Percentiles rank a stretch among this genome's conserved stretches.
phyloP scores from a whole-genome alignment of 2,329 filamentous ascomycete genomes.

The Zarea fungicola region DNA sequence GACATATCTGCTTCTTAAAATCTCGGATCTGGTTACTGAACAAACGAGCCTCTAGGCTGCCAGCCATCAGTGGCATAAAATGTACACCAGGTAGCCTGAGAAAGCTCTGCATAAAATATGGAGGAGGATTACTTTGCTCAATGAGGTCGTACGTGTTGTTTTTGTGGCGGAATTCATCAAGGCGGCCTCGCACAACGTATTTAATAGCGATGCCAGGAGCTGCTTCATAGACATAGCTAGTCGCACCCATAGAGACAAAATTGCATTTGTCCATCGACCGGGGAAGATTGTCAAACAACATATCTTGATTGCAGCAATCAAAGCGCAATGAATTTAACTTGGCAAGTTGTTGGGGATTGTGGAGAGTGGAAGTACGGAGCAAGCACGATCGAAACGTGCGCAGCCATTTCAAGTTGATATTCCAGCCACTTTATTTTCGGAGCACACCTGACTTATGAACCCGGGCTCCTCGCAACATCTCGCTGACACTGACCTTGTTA shows the following conservation, averaged over 20 bases:
- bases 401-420: no score
- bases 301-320: no score
- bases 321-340: no score
- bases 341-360: no score
- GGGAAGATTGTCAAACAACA: no score
- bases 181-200: not conserved
- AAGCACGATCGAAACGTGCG: no score
- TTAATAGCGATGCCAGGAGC: constrained; percentile 3
- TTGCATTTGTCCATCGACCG: not conserved
- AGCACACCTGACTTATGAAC: no score
- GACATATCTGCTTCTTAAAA: not conserved
- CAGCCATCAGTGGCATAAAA: not conserved
- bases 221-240: constrained; percentile 3
- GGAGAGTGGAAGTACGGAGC: no score
- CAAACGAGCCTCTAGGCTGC: constrained; percentile 1
- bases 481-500: no score
- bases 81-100: constrained; percentile 1
- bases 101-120: constrained; percentile 6
- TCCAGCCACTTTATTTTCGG: no score
- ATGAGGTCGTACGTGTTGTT: constrained; percentile 4
- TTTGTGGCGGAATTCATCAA: constrained; percentile 2
- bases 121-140: not conserved
- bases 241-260: not conserved
- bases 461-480: no score
- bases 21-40: not conserved